Base-by-base conservation (phyloP, 805 yeast species). In the Suhomyces canberraensis region DNA sequence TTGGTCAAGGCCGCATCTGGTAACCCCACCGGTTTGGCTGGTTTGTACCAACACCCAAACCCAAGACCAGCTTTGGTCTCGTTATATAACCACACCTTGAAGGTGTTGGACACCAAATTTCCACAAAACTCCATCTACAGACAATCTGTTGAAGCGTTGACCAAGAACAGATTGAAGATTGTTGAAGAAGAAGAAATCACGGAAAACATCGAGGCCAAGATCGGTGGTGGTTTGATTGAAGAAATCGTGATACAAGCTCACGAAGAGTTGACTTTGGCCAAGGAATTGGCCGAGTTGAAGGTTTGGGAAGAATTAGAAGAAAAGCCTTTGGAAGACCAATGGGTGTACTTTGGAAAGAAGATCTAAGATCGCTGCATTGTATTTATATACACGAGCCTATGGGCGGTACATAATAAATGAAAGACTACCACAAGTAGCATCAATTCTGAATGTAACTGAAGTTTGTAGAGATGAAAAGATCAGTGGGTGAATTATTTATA, bases 161-260 rank as follows among this genome's bases (percentile, higher is more conserved):
- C 93, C 35, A 73, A 73, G 48, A 71, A 82, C 54, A 77, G 95
- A 56, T 70, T 82, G 56, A 65, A 69, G 29, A 68, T 84, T 34
- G 95, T 85, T 15, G 79, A 84, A 55, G 52, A 61, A 30, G 74
- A 75, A 42, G 86, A 79, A 46, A 75, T 78, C 36, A 62, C 73
- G 28, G 83, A 75, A 50, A 75, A 70, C 44, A 84, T 87, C 48
- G 95, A 87, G 66, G 64, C 69, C 45, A 64, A 78, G 57, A 81
- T 87, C 45, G 95, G 95, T 14, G 79, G 82, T 44, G 95, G 95
- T 2, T 74, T 87, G 51, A 80, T 86, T 45, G 95, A 87, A 64
- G 95, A 87, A 67, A 65, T 87, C 40, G 55, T 87, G 37, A 71
- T 85, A 41, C 95, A 87, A 67, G 95, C 95, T 11, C 75, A 80